Evolutionary conservation across 2,329 filamentous ascomycete species (phyloP).

Genomic region (Basipetospora chlamydospora): DNA sequence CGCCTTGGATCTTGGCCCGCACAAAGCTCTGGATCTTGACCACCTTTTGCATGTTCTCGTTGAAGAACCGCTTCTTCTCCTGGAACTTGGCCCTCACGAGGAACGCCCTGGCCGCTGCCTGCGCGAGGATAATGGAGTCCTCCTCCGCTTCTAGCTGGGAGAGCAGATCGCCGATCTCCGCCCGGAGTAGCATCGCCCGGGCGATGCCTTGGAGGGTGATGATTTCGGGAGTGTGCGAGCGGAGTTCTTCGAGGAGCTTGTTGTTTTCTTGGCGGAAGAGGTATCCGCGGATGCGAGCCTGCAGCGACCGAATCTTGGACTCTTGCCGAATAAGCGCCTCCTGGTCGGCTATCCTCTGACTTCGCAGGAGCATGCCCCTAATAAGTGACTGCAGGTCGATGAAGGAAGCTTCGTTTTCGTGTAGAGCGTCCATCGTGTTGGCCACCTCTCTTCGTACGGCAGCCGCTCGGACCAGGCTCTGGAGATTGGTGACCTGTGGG

Average conservation of each 20-base stretch:
- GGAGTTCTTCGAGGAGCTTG: conserved; percentile 53
- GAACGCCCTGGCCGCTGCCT: conserved; percentile 58
- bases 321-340: conserved; percentile 44
- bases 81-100: conserved; percentile 61
- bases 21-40: conserved; percentile 98
- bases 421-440: conserved; percentile 31
- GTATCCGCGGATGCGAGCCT: conserved; percentile 53
- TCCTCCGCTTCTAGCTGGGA: conserved; percentile 72
- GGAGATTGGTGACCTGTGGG: conserved; percentile 29
- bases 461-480: conserved; percentile 37
- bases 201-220: conserved; percentile 58
- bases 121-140: conserved; percentile 57
- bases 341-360: conserved; percentile 30
- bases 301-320: conserved; percentile 43
- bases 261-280: conserved; percentile 45
- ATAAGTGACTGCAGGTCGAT: conserved; percentile 41
- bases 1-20: conserved; percentile 84
- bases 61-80: conserved; percentile 79
- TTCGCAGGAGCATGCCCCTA: conserved; percentile 47
- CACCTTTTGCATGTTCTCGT: conserved; percentile 96
- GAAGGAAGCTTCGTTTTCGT: conserved; percentile 28
- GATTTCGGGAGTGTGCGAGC: conserved; percentile 52
- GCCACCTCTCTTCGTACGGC: conserved; percentile 37
- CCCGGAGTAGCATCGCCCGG: conserved; percentile 66
- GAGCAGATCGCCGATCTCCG: conserved; percentile 58